Conservation (phyloP, 768 basidiomycete genomes). For the Ramaria sp. region DNA sequence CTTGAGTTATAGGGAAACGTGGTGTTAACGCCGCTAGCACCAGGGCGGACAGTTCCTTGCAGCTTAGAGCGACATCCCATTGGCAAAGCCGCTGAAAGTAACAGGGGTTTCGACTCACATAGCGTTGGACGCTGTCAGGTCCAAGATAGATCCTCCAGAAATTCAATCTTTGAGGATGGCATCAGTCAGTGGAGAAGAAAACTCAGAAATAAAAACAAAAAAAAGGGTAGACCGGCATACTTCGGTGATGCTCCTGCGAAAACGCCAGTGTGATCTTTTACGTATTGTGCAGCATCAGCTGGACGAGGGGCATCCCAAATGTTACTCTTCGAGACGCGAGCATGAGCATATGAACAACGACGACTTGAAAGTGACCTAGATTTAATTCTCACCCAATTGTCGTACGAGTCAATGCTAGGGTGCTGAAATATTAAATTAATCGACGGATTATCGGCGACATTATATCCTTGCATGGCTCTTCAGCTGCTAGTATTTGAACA, state of each 20-base stretch:
- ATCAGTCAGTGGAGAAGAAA: background rate
- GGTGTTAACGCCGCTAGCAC: constrained; percentile 41
- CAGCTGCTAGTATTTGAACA: background rate
- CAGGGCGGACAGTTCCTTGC: constrained; percentile 55
- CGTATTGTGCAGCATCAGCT: constrained; percentile 47
- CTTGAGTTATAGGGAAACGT: constrained; percentile 38
- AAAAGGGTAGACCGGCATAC: constrained; percentile 19
- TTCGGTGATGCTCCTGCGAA: constrained; percentile 46
- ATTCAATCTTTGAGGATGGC: constrained; percentile 22
- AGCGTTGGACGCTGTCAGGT: constrained; percentile 36
- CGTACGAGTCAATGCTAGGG: constrained; percentile 48
- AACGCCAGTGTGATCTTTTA: constrained; percentile 39
- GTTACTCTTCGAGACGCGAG: constrained; percentile 10
- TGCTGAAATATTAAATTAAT: constrained; percentile 59
- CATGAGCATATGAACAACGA: background rate
- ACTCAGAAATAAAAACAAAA: too few species aligned
- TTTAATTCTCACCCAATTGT: constrained; percentile 41
- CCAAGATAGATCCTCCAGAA: constrained; percentile 49
- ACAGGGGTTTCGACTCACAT: constrained; percentile 20
- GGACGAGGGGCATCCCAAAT: constrained; percentile 43
- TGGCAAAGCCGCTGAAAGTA: background rate
- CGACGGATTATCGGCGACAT: constrained; percentile 49
- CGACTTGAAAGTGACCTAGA: background rate
- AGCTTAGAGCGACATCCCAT: constrained; percentile 21
- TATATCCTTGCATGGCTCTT: background rate